These are phyloP conservation scores for Rhynchospora breviuscula DNA, from an alignment of 176 grass and related monocot genomes.

Conservation along the genomic window DNA sequence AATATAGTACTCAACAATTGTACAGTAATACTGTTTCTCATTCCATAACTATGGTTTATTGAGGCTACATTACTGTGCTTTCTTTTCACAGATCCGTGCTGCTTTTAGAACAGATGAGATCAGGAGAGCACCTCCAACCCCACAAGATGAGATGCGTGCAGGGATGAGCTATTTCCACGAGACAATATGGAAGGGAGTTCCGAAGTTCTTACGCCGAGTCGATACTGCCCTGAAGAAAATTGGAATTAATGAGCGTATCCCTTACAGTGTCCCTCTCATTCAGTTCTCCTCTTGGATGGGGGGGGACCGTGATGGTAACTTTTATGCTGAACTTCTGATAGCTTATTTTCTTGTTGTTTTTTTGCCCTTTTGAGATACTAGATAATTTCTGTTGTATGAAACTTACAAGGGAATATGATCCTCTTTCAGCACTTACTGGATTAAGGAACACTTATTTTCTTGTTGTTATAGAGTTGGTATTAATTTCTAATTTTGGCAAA, in stretches of 20 bases:
- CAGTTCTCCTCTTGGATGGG: slow-evolving; percentile 95
- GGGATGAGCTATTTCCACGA: slow-evolving; percentile 94
- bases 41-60: slow-evolving; percentile 3
- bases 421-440: not conserved
- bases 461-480: not conserved
- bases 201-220: slow-evolving; percentile 75
- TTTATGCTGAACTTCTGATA: not conserved
- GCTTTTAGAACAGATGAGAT: slow-evolving; percentile 90
- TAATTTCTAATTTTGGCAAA: not conserved
- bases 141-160: slow-evolving; percentile 88
- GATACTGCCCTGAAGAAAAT: slow-evolving; percentile 85
- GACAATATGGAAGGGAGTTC: slow-evolving; percentile 91
- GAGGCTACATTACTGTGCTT: not conserved
- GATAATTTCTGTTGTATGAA: not conserved
- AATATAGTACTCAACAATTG: not conserved
- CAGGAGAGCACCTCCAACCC: slow-evolving; percentile 55
- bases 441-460: not conserved
- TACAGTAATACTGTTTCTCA: not conserved
- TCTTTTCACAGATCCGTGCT: slow-evolving; percentile 57
- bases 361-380: too few relatives aligned
- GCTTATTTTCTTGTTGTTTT: not conserved
- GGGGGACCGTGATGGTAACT: slow-evolving; percentile 74
- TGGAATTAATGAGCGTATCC: slow-evolving; percentile 69
- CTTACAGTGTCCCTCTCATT: slow-evolving; percentile 67
- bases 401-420: not conserved